A percentile compares a stretch with the other conserved stretches of the same genome.
phyloP scores from a whole-genome alignment of 2,329 filamentous ascomycete genomes.

The Corinectria fuckeliana region DNA sequence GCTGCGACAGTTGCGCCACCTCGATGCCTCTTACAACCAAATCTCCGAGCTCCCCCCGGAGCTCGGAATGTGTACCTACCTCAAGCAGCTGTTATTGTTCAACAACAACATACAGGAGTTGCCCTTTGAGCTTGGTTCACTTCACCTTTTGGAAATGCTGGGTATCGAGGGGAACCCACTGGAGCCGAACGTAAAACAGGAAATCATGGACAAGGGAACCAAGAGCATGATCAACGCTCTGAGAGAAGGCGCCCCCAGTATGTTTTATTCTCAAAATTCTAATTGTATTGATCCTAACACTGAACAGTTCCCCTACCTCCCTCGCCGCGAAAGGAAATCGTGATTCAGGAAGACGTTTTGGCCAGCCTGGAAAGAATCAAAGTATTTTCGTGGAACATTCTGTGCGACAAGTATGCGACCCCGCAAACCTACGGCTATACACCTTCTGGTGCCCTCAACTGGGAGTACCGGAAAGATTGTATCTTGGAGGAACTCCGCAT shows the following conservation, averaged over 20 bases:
- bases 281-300: slow-evolving; percentile 28
- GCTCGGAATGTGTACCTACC: slow-evolving; percentile 94
- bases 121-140: slow-evolving; percentile 85
- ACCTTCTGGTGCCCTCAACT: slow-evolving; percentile 78
- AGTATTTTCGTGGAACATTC: slow-evolving; percentile 91
- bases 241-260: slow-evolving; percentile 85
- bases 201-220: slow-evolving; percentile 87
- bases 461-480: slow-evolving; percentile 84
- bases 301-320: slow-evolving; percentile 77
- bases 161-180: slow-evolving; percentile 93
- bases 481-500: slow-evolving; percentile 83
- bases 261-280: slow-evolving; percentile 44
- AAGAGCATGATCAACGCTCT: slow-evolving; percentile 82
- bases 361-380: slow-evolving; percentile 73
- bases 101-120: slow-evolving; percentile 87
- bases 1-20: slow-evolving; percentile 78
- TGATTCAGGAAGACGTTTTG: slow-evolving; percentile 73
- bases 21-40: slow-evolving; percentile 91
- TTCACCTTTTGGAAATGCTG: slow-evolving; percentile 87
- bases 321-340: slow-evolving; percentile 75
- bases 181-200: slow-evolving; percentile 76
- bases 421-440: slow-evolving; percentile 88
- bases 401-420: slow-evolving; percentile 93
- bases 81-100: slow-evolving; percentile 85
- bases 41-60: slow-evolving; percentile 83